These are phyloP conservation scores for Eucalyptus cloeziana DNA, from an alignment of 345 rosid species.

Conservation along the genomic window DNA sequence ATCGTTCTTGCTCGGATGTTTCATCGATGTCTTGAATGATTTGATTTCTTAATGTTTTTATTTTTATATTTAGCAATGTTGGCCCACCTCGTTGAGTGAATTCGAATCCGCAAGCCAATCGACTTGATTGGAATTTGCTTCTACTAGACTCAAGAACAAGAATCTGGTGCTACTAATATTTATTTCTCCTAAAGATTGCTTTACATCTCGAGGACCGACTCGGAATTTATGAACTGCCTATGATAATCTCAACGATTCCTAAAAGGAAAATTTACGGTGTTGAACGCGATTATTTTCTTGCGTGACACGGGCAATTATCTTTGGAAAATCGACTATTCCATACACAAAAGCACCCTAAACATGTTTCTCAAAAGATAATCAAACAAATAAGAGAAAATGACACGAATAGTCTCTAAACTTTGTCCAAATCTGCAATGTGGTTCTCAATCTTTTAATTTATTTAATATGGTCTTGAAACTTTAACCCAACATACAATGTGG, in stretches of 20 bases:
- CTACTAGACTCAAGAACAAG: neutral
- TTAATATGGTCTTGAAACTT: rapidly evolving
- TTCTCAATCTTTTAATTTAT: rapidly evolving
- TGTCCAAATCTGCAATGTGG: rapidly evolving
- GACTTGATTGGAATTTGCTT: neutral
- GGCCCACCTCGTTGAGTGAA: neutral
- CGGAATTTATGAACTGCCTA: neutral
- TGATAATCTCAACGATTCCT: neutral
- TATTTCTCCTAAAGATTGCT: neutral
- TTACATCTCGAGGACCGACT: neutral
- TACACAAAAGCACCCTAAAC: neutral
- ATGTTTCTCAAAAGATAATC: neutral
- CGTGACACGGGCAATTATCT: neutral
- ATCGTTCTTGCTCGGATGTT: neutral
- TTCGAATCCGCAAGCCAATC: neutral
- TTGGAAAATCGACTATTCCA: neutral
- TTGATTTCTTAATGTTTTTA: neutral
- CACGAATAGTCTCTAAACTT: rapidly evolving
- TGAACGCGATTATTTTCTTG: neutral
- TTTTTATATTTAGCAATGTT: neutral
- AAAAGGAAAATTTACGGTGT: neutral
- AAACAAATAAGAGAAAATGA: neutral
- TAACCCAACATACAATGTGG: rapidly evolving
- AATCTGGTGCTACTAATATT: neutral
- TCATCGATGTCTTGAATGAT: neutral